Evolutionary conservation across 352 stramenopile species (phyloP).

Genomic region (Phytophthora tentaculata): DNA sequence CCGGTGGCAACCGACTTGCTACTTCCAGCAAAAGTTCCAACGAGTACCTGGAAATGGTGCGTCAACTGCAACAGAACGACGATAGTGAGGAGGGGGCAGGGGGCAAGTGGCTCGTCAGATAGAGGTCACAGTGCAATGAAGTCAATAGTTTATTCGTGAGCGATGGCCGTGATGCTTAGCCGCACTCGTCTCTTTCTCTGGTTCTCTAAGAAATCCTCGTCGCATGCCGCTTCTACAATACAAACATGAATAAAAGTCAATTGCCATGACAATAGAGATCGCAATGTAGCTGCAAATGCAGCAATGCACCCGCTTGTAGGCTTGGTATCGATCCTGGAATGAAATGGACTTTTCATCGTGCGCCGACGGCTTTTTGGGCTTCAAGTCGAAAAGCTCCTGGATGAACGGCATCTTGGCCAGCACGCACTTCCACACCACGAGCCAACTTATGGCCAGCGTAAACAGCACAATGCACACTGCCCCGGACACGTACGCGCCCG

Average conservation of each 20-base stretch:
- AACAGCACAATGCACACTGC: slow-evolving; percentile 86
- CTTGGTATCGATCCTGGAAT: slow-evolving; percentile 77
- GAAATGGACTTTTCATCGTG: slow-evolving; percentile 59
- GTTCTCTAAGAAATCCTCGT: slow-evolving; percentile 32
- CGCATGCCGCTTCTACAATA: slow-evolving; percentile 53
- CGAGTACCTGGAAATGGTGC: slow-evolving; percentile 72
- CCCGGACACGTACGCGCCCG: slow-evolving; percentile 71
- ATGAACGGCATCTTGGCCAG: slow-evolving; percentile 85
- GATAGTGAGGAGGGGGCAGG: slow-evolving; percentile 52
- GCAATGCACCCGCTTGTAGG: slow-evolving; percentile 60
- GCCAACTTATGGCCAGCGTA: slow-evolving; percentile 74
- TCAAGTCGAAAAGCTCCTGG: slow-evolving; percentile 86
- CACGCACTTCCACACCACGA: slow-evolving; percentile 88
- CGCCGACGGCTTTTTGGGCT: slow-evolving; percentile 55
- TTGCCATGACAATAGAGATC: not conserved
- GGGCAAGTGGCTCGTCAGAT: slow-evolving; percentile 80
- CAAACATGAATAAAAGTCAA: slow-evolving; percentile 11
- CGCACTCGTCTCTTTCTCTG: slow-evolving; percentile 11
- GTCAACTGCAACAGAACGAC: slow-evolving; percentile 65
- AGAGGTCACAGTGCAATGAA: slow-evolving; percentile 10
- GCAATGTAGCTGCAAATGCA: not conserved
- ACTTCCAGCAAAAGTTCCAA: slow-evolving; percentile 38
- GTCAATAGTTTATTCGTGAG: slow-evolving; percentile 40
- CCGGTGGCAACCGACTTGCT: slow-evolving; percentile 5
- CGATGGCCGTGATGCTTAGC: slow-evolving; percentile 22